Evolutionary conservation across 2,329 filamentous ascomycete species (phyloP).

Genomic region (Pseudocercospora cruenta): DNA sequence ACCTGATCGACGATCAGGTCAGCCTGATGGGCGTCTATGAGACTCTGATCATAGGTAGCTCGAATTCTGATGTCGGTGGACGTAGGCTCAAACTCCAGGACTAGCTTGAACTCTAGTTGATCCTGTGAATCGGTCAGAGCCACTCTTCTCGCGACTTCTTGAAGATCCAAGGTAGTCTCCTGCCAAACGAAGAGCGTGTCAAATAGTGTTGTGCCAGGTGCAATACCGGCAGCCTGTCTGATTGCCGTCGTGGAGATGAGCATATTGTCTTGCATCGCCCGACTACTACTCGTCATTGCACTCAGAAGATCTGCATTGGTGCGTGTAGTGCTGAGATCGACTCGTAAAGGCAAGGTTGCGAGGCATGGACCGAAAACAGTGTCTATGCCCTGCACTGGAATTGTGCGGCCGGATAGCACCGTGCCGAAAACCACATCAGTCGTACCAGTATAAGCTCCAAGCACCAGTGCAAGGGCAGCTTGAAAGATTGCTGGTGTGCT

Average conservation of each 20-base stretch:
- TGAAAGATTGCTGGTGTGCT: slow-evolving; percentile 77
- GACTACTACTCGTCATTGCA: slow-evolving; percentile 67
- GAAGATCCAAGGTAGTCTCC: slow-evolving; percentile 61
- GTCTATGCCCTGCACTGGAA: slow-evolving; percentile 72
- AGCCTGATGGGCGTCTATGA: slow-evolving; percentile 61
- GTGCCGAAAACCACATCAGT: slow-evolving; percentile 74
- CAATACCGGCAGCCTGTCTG: slow-evolving; percentile 61
- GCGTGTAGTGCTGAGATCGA: slow-evolving; percentile 58
- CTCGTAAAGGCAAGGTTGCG: slow-evolving; percentile 71
- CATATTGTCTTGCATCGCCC: slow-evolving; percentile 66
- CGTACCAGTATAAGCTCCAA: slow-evolving; percentile 65
- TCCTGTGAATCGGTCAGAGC: slow-evolving; percentile 66
- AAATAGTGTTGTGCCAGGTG: slow-evolving; percentile 64
- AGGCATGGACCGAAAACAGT: slow-evolving; percentile 79
- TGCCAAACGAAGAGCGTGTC: slow-evolving; percentile 85
- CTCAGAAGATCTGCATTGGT: slow-evolving; percentile 65
- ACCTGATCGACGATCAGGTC: slow-evolving; percentile 64
- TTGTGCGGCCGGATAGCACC: slow-evolving; percentile 78
- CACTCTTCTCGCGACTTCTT: slow-evolving; percentile 45
- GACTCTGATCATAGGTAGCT: slow-evolving; percentile 58
- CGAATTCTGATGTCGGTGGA: slow-evolving; percentile 52
- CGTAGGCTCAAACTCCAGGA: slow-evolving; percentile 74
- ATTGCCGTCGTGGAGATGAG: slow-evolving; percentile 70
- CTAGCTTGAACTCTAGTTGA: slow-evolving; percentile 73
- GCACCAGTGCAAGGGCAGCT: slow-evolving; percentile 67